Evolutionary conservation across 257 asterid genomes (phyloP).

Genomic region (Galeopsis tetrahit): DNA sequence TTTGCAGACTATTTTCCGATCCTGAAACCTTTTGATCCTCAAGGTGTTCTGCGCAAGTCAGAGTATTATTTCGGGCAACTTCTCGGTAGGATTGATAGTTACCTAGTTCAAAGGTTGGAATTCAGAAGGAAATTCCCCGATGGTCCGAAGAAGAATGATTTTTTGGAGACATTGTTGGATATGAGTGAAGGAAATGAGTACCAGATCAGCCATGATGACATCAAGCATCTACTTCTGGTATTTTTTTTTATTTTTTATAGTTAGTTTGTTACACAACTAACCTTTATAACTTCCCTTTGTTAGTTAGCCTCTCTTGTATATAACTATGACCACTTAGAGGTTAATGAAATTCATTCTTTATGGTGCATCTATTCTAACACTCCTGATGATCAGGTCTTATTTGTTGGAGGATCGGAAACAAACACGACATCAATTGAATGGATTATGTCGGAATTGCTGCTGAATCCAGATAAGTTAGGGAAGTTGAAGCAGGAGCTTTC

Average conservation of each 20-base stretch:
- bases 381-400: constrained; percentile 4
- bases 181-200: constrained; percentile 12
- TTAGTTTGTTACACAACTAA: no score
- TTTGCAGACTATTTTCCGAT: constrained; percentile 40
- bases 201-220: constrained; percentile 4
- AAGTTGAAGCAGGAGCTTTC: constrained; percentile 34
- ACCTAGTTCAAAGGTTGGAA: constrained; percentile 15
- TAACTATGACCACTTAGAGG: no score
- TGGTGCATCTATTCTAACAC: no score
- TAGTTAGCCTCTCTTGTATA: no score
- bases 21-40: constrained; percentile 38
- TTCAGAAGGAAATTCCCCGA: not conserved
- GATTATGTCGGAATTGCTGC: constrained; percentile 44
- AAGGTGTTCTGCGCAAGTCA: constrained; percentile 33
- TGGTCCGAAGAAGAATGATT: constrained; percentile 20
- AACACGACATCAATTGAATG: constrained; percentile 30
- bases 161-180: constrained; percentile 31
- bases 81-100: not conserved
- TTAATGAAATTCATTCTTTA: no score
- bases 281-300: no score
- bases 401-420: constrained; percentile 16
- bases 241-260: no score
- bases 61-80: constrained; percentile 22
- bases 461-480: constrained; percentile 28
- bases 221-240: constrained; percentile 31